Evolutionary conservation across 164 flowering plant species (phyloP), one percentile per base, ranked within the genome.

Genomic region (Tetracentron sinense): DNA sequence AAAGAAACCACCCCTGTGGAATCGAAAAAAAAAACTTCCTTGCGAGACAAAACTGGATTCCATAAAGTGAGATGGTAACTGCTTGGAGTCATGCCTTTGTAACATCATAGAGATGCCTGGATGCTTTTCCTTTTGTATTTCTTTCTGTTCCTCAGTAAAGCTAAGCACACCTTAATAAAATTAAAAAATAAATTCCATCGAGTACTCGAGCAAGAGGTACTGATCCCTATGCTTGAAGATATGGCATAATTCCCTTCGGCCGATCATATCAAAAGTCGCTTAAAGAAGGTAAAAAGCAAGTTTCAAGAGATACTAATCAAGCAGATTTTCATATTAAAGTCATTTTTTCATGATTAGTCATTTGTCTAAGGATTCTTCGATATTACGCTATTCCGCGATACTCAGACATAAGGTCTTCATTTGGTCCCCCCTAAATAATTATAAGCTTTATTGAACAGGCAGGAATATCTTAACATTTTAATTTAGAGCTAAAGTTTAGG

Each of bases 221-320:
- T 16, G 35, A 49, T 29, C 55, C 68, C 46, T 6, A 27, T 54
- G 26, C 38, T 10, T 26, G 38, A 47, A 65, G 23, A 64, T 64
- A 19, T 44, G 44, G 26, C 52, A 21, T 42, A 42, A 54, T 63
- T 25, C 48, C 53, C 22, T 33, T 30, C 16, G 0, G 17, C 42
- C 42, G 35, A 52, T 58, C 49, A 16, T 15, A 21, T 25, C 35
- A 47, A 56, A 47, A 54, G 60, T 64, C 54, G 25, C 61, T 21
- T 26, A 35, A 57, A 33, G 5, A 50, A 58, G 16, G 44, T 5
- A 42, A 30, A 29, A 64, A 46, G 53, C 30, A 27, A 20, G 35
- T 25, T 8, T 42, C 22, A 52, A 66, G n/a, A 26, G 25, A 58
- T 20, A 58, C 52, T 63, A 58, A 20, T 51, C 63, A 49, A 38